Evolutionary conservation across 1,139 yeast genomes (phyloP).

Genomic region (Lodderomyces pseudojiufengensis): DNA sequence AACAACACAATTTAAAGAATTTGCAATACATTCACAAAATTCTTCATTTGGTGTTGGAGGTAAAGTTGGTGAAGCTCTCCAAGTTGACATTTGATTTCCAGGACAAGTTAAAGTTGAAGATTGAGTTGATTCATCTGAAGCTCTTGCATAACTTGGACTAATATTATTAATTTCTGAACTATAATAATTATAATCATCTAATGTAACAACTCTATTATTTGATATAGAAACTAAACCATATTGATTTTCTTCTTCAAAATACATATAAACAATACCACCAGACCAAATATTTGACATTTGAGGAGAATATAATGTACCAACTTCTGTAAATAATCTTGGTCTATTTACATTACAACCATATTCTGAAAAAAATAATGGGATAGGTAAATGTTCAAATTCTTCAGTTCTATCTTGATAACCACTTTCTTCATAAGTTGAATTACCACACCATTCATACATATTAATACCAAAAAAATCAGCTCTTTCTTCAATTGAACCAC

Average conservation of each 20-base stretch:
- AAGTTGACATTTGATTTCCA: constrained; percentile 28
- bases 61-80: constrained; percentile 38
- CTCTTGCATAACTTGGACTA: constrained; percentile 31
- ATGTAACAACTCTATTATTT: constrained; percentile 31
- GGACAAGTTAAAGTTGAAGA: constrained; percentile 32
- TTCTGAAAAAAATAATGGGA: constrained; percentile 85
- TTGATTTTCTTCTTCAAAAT: constrained; percentile 74
- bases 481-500: constrained; percentile 62
- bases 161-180: constrained; percentile 56
- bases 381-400: constrained; percentile 59
- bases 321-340: constrained; percentile 70
- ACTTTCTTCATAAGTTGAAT: constrained; percentile 58
- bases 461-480: constrained; percentile 91
- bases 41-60: constrained; percentile 45
- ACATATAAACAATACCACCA: constrained; percentile 90
- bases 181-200: constrained; percentile 44
- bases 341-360: constrained; percentile 66
- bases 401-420: constrained; percentile 65
- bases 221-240: constrained; percentile 69
- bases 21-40: constrained; percentile 36
- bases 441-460: constrained; percentile 91
- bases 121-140: constrained; percentile 22
- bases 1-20: constrained; percentile 36
- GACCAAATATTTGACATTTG: constrained; percentile 70
- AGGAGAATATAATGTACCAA: constrained; percentile 41